Evolutionary conservation across 495 filamentous ascomycete species (phyloP), one percentile per base, ranked within the genome.

Genomic region (Barbatosphaeria neglecta): DNA sequence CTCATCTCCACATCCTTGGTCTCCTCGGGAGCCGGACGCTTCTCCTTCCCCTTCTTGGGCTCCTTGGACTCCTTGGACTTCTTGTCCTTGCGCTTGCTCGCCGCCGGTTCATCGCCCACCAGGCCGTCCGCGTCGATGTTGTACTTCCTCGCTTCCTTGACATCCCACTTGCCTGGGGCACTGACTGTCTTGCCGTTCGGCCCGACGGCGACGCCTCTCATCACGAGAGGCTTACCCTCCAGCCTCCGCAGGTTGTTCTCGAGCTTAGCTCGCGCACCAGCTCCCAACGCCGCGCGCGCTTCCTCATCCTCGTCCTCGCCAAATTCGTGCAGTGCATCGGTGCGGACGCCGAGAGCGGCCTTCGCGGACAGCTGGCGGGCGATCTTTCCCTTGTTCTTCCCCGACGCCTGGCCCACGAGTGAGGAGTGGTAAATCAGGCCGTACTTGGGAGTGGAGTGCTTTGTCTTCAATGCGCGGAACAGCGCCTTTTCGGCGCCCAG

Each of bases 361-460:
- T 95, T 97, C 52, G 90, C 80, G 43, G 92, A 87, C 33, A 99
- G 76, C 72, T 96, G 87, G 67, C 92, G 83, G 13, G 92, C 92
- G 60, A 99, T 95, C 74, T 99, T 99, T 53, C 92, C 92, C 82
- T 99, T 99, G 71, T 97, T 97, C 69, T 83, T 86, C 51, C 93
- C 92, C 22, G 86, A 90, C 20, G 93, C 90, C 69, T 99, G 92
- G 38, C 92, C 92, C 41, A 99, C 86, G 24, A 99, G 74, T 22
- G 89, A 95, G 17, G 92, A 90, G 66, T 99, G 93, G 70, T 96
- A 99, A 65, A 97, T 94, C 53, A 98, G 78, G 74, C 92, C 92
- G 56, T 99, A 99, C 70, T 99, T 99, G 53, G 92, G 92, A 11
- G 92, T 99, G 59, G 97, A 87, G 63, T 97, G 92, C 73, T 99